Evolutionary conservation across 345 rosid species (phyloP).

Genomic region (Geranium rotundifolium): DNA sequence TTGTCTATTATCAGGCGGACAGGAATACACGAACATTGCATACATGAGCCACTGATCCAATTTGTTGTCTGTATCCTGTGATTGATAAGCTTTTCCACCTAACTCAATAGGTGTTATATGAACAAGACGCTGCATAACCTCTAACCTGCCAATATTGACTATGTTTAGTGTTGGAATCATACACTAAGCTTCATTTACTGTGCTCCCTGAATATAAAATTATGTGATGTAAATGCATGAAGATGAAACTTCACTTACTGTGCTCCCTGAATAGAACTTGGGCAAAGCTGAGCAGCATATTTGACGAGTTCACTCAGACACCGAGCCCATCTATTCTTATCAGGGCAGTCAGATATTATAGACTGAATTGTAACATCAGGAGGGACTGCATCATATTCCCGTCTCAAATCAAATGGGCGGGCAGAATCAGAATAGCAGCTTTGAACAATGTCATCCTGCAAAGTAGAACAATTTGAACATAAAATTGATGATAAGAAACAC

Average conservation of each 20-base stretch:
- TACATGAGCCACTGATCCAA: constrained; percentile 98
- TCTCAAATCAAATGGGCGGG: constrained; percentile 82
- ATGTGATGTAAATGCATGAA: neutral
- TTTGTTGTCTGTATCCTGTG: constrained; percentile 85
- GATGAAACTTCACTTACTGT: constrained; percentile 45
- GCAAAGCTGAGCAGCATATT: constrained; percentile 91
- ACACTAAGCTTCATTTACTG: neutral
- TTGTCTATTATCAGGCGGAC: constrained; percentile 83
- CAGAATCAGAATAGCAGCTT: constrained; percentile 91
- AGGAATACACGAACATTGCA: constrained; percentile 89
- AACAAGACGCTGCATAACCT: constrained; percentile 71
- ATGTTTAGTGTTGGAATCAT: neutral
- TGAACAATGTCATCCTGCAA: constrained; percentile 94
- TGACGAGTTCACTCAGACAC: constrained; percentile 90
- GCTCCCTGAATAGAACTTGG: constrained; percentile 89
- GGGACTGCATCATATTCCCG: constrained; percentile 88
- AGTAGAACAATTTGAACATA: neutral
- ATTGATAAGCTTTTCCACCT: constrained; percentile 85
- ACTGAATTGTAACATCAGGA: constrained; percentile 85
- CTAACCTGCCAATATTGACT: constrained; percentile 29
- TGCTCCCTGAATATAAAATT: no score
- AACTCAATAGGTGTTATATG: constrained; percentile 86
- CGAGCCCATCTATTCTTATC: constrained; percentile 97
- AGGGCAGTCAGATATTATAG: constrained; percentile 87
- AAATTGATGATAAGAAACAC: neutral